Conservation (phyloP, 805 yeast genomes). For the Sugiyamaella qingdaonensis region DNA sequence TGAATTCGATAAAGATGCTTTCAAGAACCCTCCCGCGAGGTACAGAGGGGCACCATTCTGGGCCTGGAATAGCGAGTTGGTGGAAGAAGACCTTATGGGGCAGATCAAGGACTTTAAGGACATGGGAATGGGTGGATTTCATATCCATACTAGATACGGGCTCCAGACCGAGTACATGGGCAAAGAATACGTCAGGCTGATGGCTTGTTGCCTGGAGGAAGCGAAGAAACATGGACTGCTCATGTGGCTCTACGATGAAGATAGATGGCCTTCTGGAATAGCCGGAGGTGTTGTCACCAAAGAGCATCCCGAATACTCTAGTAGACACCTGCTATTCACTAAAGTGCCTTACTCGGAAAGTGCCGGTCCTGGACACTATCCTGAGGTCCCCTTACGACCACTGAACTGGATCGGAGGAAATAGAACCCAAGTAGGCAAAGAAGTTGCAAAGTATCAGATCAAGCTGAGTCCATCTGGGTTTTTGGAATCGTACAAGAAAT, state of each 20-base stretch:
- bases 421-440: neutral
- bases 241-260: constrained; percentile 10
- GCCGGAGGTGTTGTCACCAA: constrained; percentile 10
- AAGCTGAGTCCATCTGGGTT: constrained; percentile 1
- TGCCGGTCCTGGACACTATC: neutral
- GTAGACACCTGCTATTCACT: constrained; percentile 5
- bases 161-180: constrained; percentile 4
- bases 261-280: constrained; percentile 11
- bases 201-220: neutral
- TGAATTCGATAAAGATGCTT: neutral
- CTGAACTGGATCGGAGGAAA: neutral
- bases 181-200: constrained; percentile 4
- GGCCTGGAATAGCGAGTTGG: constrained; percentile 8
- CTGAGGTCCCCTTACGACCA: neutral
- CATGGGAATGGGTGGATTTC: constrained; percentile 12
- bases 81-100: neutral
- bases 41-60: constrained; percentile 11
- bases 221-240: constrained; percentile 4
- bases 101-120: constrained; percentile 5
- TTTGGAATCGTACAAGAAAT: neutral
- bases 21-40: constrained; percentile 7
- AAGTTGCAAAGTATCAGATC: neutral
- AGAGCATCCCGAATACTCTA: constrained; percentile 1
- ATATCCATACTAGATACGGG: constrained; percentile 7
- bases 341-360: neutral